These are phyloP conservation scores for Macrophomina tecta DNA, from an alignment of 2,329 filamentous ascomycete genomes.

Conservation along the genomic window DNA sequence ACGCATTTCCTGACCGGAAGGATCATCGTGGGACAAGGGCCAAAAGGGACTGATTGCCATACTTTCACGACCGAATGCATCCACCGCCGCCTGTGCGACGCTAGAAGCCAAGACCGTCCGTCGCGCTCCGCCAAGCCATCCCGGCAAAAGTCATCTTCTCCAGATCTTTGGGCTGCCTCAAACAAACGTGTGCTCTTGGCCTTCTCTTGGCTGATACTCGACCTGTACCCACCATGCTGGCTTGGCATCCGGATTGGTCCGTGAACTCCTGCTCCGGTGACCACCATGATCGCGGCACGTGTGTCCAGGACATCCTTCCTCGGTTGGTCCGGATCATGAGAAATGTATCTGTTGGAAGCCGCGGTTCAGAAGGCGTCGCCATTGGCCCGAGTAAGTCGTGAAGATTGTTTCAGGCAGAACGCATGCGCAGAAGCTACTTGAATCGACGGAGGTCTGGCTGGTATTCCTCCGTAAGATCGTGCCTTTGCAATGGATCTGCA, in stretches of 20 bases:
- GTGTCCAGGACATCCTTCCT: background rate
- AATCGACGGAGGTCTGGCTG: background rate
- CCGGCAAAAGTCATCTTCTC: conserved; percentile 3
- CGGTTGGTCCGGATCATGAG: background rate
- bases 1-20: conserved; percentile 18
- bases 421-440: background rate
- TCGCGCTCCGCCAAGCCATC: conserved; percentile 19
- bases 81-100: conserved; percentile 11
- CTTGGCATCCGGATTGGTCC: conserved; percentile 3
- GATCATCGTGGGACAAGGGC: conserved; percentile 3
- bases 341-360: background rate
- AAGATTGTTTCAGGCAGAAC: conserved; percentile 2
- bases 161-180: background rate
- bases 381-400: conserved; percentile 7
- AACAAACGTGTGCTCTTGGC: conserved; percentile 15
- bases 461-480: background rate
- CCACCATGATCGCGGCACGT: background rate
- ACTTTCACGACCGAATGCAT: conserved; percentile 17
- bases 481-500: background rate
- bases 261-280: background rate
- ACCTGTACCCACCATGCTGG: conserved; percentile 12
- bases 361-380: background rate
- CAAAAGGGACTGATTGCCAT: conserved; percentile 6
- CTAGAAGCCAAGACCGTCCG: conserved; percentile 8
- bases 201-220: conserved; percentile 18